A percentile compares a stretch with the other conserved stretches of the same genome.
These are phyloP conservation scores for Boletus bicolor DNA, from an alignment of 768 basidiomycete genomes.

Conservation along the genomic window DNA sequence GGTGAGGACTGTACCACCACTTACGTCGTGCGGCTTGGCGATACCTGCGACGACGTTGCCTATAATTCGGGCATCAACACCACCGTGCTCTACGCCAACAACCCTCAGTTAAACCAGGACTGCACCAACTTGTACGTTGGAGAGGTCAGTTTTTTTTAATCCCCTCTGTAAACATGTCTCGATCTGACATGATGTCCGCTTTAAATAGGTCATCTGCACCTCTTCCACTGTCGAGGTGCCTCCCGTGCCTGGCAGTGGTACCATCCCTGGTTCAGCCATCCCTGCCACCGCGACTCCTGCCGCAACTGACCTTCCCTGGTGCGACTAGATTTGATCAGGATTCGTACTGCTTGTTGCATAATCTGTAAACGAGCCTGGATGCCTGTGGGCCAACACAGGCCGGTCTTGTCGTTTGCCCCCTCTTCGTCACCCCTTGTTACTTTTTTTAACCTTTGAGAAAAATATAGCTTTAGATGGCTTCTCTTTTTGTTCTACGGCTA, in stretches of 20 bases:
- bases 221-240: slow-evolving; percentile 41
- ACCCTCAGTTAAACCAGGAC: slow-evolving; percentile 60
- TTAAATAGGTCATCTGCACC: slow-evolving; percentile 52
- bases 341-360: background rate
- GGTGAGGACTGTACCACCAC: slow-evolving; percentile 62
- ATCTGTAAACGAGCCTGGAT: slow-evolving; percentile 6
- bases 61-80: slow-evolving; percentile 41
- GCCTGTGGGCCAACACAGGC: slow-evolving; percentile 22
- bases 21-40: slow-evolving; percentile 52
- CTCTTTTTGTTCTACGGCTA: slow-evolving; percentile 1
- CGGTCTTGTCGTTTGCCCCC: slow-evolving; percentile 25
- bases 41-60: slow-evolving; percentile 57
- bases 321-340: slow-evolving; percentile 38
- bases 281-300: slow-evolving; percentile 33
- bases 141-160: slow-evolving; percentile 48
- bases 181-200: background rate
- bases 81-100: slow-evolving; percentile 60
- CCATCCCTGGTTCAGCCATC: slow-evolving; percentile 23
- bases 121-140: slow-evolving; percentile 73
- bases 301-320: slow-evolving; percentile 43
- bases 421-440: background rate
- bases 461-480: slow-evolving; percentile 2
- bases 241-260: slow-evolving; percentile 37
- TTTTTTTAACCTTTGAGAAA: background rate
- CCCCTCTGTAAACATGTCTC: background rate